Evolutionary conservation across 2,329 filamentous ascomycete species (phyloP), one percentile per base, ranked within the genome.

Genomic region (Thielaviopsis musarum): DNA sequence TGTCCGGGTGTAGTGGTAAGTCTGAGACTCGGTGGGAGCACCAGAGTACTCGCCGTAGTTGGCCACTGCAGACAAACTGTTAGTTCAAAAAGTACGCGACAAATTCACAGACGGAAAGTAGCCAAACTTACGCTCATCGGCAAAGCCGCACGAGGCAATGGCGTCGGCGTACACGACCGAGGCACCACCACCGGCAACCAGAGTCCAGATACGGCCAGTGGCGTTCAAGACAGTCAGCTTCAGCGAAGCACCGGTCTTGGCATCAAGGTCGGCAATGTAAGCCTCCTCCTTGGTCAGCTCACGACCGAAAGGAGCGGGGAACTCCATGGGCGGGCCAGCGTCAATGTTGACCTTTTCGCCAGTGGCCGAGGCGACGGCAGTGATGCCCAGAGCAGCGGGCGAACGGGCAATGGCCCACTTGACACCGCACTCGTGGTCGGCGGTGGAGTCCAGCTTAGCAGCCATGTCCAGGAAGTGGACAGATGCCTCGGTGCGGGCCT

Each of bases 21-120:
- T 97, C 77, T 98, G 93, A 53, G 90, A 95, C 84, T 98, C 93
- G 63, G 90, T 97, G 66, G 93, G 93, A 65, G 93, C 93, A 77
- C 93, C 93, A 65, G 93, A 97, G 85, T 98, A 98, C 77, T 98
- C 93, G 73, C 93, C 93, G 72, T 98, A 98, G 84, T 98, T 98
- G 77, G 93, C 93, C 59, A 98, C 61, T 62, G 26, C 17, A 52
- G 24, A 51, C 4, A 41, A 12, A 55, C n/a, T 57, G 48, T 52
- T 22, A 38, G 30, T 41, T 41, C 15, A 7, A 6, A 30, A 17
- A 26, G 30, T 4, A 45, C 13, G 2, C 30, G 17, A 4, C 28
- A 48, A 53, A 48, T 15, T 41, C n/a, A 12, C 9, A 26, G 51
- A 54, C 13, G 4, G 19, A 38, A 56, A 52, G 12, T 13, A n/a